phyloP scores from a whole-genome alignment of 257 asterid species.

The Pogostemon cablin region DNA sequence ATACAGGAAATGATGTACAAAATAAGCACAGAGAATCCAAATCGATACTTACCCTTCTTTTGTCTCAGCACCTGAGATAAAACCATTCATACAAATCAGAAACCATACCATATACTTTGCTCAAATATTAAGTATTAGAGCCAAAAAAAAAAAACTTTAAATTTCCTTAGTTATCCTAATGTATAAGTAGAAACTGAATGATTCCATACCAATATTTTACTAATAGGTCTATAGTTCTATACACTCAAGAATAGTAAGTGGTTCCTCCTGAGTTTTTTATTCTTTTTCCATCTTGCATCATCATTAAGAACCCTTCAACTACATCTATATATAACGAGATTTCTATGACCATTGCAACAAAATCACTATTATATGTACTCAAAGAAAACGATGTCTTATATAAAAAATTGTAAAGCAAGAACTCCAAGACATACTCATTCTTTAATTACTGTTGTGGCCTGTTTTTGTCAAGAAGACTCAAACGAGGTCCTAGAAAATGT shows the following conservation, averaged over 20 bases:
- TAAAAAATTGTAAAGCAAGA: constrained; percentile 21
- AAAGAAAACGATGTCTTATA: constrained; percentile 15
- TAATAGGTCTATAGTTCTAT: neutral
- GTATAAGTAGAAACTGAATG: constrained; percentile 11
- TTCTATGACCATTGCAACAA: constrained; percentile 24
- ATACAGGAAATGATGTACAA: no score
- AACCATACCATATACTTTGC: no score
- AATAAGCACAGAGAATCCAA: no score
- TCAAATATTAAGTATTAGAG: no score
- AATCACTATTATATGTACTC: constrained; percentile 13
- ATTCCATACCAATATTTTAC: neutral
- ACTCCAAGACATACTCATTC: neutral
- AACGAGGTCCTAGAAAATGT: no score
- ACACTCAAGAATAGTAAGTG: constrained; percentile 3
- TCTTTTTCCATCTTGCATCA: neutral
- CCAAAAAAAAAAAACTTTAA: neutral
- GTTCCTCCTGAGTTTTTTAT: neutral
- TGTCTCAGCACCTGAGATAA: no score
- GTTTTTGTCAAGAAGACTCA: no score
- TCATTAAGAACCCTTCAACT: constrained; percentile 3
- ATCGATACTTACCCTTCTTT: no score
- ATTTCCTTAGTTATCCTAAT: neutral
- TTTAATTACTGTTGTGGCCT: constrained; percentile 36
- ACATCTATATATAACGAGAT: constrained; percentile 12
- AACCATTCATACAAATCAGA: no score